phyloP scores from a whole-genome alignment of 148 eudicot genomes.

The Amaranthus cruentus region DNA sequence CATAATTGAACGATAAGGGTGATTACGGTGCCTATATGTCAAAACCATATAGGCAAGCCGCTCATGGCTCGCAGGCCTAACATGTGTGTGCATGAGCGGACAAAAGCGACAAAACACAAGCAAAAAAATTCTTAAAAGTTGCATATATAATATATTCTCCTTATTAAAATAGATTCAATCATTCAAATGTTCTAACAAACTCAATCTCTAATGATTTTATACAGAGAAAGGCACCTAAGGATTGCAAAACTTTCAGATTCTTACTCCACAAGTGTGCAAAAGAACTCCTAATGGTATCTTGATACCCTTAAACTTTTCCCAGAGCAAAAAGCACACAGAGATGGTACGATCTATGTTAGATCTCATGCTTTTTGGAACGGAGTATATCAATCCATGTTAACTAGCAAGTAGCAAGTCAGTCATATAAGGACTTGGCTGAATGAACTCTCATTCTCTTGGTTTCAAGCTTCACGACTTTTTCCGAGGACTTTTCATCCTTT shows the following conservation, averaged over 20 bases:
- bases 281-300: not conserved
- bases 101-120: too few species aligned
- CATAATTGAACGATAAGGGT: too few species aligned
- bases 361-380: not conserved
- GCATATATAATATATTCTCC: too few species aligned
- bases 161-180: too few species aligned
- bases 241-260: not conserved
- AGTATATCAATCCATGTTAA: not conserved
- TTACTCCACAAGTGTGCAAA: not conserved
- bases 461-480: slow-evolving; percentile 54
- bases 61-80: too few species aligned
- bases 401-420: slow-evolving; percentile 30
- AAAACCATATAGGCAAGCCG: too few species aligned
- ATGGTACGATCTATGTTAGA: not conserved
- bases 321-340: not conserved
- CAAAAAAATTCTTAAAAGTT: too few species aligned
- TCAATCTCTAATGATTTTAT: not conserved
- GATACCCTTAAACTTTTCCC: not conserved
- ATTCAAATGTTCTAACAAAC: too few species aligned
- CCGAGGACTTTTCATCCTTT: slow-evolving; percentile 44
- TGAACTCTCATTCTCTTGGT: slow-evolving; percentile 58
- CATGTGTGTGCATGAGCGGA: too few species aligned
- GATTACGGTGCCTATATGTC: too few species aligned
- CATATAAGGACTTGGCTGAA: slow-evolving; percentile 70
- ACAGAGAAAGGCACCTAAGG: not conserved